A percentile compares a stretch with the other conserved stretches of the same genome.
phyloP scores from a whole-genome alignment of 1,284 basidiomycete species.

The Stereum hirsutum region DNA sequence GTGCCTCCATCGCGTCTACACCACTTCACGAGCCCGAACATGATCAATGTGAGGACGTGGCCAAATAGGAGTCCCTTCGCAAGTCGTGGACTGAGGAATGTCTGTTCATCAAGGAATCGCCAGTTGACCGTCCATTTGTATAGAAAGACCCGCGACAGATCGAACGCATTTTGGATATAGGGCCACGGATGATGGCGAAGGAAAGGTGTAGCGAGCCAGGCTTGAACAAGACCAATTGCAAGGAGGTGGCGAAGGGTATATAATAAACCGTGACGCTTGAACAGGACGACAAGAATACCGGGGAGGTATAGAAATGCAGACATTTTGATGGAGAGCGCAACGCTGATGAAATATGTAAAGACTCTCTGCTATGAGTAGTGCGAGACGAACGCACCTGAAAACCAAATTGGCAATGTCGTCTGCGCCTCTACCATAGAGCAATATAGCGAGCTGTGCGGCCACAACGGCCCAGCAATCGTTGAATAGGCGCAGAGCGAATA shows the following conservation, averaged over 20 bases:
- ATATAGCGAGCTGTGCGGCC: constrained; percentile 45
- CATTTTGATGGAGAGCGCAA: constrained; percentile 94
- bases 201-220: constrained; percentile 67
- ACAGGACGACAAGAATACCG: constrained; percentile 73
- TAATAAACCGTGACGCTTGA: constrained; percentile 63
- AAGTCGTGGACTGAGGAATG: constrained; percentile 63
- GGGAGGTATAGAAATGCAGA: constrained; percentile 91
- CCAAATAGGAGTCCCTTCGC: constrained; percentile 56
- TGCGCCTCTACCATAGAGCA: constrained; percentile 49
- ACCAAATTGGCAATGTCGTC: constrained; percentile 59
- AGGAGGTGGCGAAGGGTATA: constrained; percentile 44
- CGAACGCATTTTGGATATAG: constrained; percentile 78
- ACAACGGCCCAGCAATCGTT: constrained; percentile 90
- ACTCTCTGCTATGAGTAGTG: not conserved
- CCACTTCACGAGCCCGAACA: constrained; percentile 73
- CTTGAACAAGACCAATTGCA: constrained; percentile 49
- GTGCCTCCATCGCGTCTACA: constrained; percentile 60
- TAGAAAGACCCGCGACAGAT: constrained; percentile 83
- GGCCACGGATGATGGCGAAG: constrained; percentile 47
- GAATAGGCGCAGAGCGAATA: constrained; percentile 89
- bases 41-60: constrained; percentile 53
- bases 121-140: constrained; percentile 99
- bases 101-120: constrained; percentile 74
- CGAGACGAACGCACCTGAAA: constrained; percentile 53
- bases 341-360: constrained; percentile 30